These are phyloP conservation scores for Cladophialophora psammophila DNA, from an alignment of 2,329 filamentous ascomycete genomes.

Conservation along the genomic window DNA sequence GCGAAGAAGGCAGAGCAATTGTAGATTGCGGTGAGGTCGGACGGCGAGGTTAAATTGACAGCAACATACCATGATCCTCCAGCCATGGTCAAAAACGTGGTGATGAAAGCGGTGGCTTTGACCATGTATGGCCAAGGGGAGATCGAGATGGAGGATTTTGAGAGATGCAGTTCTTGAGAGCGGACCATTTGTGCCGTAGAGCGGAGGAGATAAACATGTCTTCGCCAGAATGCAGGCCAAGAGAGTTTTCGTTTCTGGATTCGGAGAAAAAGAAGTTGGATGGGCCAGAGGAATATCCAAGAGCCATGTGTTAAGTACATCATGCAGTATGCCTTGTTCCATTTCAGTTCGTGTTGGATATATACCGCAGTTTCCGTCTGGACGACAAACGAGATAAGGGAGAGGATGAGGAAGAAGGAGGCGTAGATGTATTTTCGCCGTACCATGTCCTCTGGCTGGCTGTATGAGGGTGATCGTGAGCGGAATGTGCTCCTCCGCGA, in stretches of 20 bases:
- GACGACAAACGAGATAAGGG: constrained; percentile 84
- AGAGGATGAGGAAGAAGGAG: constrained; percentile 80
- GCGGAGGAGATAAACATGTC: constrained; percentile 68
- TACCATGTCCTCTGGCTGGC: constrained; percentile 69
- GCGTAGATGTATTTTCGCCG: constrained; percentile 87
- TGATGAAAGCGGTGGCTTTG: constrained; percentile 80
- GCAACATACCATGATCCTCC: constrained; percentile 96
- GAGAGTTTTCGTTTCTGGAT: constrained; percentile 78
- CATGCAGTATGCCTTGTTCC: constrained; percentile 99
- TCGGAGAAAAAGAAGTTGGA: constrained; percentile 80
- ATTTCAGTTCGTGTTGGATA: constrained; percentile 88
- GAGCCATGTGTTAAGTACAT: constrained; percentile 94
- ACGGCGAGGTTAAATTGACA: constrained; percentile 89
- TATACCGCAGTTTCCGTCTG: constrained; percentile 97
- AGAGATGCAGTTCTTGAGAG: constrained; percentile 70
- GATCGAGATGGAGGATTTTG: constrained; percentile 47
- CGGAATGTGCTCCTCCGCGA: constrained; percentile 72
- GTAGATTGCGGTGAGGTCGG: constrained; percentile 96
- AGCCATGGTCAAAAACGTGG: constrained; percentile 84
- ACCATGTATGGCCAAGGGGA: constrained; percentile 76
- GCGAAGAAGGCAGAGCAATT: constrained; percentile 99
- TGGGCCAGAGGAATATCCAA: constrained; percentile 88
- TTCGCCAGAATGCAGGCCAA: constrained; percentile 85
- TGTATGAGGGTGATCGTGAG: constrained; percentile 75
- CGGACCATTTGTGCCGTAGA: constrained; percentile 85